phyloP scores from a whole-genome alignment of 2,329 filamentous ascomycete species.

The Nothomitra cinnamomea region DNA sequence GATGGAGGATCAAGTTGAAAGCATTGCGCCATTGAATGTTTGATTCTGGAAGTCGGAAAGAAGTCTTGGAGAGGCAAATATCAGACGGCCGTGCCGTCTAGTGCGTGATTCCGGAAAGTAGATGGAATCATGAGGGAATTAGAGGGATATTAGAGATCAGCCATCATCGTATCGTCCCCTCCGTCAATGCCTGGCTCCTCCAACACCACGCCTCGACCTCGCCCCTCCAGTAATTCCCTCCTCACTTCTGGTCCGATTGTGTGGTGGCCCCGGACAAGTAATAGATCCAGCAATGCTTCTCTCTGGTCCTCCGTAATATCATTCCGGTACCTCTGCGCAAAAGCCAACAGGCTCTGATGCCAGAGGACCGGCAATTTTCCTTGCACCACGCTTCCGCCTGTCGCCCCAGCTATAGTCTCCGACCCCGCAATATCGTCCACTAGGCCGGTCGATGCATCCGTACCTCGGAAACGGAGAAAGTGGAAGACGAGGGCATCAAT shows the following conservation, averaged over 20 bases:
- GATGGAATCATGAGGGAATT: no score
- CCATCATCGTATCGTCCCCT: slow-evolving; percentile 82
- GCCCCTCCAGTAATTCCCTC: slow-evolving; percentile 71
- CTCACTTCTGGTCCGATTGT: slow-evolving; percentile 83
- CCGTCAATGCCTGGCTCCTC: slow-evolving; percentile 46
- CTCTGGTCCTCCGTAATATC: slow-evolving; percentile 92
- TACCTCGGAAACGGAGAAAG: slow-evolving; percentile 73
- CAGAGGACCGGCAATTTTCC: slow-evolving; percentile 75
- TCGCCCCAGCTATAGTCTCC: slow-evolving; percentile 20
- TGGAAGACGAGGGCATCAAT: slow-evolving; percentile 93
- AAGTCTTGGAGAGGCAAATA: no score
- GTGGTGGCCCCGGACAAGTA: slow-evolving; percentile 70
- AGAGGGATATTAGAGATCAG: slow-evolving; percentile 23
- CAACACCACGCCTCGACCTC: slow-evolving; percentile 61
- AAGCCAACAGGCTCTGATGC: slow-evolving; percentile 85
- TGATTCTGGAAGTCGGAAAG: no score
- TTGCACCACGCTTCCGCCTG: slow-evolving; percentile 32
- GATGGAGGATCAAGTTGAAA: no score
- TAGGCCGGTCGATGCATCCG: slow-evolving; percentile 40
- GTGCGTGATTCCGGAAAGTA: no score
- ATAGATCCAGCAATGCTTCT: slow-evolving; percentile 74
- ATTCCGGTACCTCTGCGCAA: slow-evolving; percentile 86
- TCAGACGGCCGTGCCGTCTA: no score
- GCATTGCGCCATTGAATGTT: no score
- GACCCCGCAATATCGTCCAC: slow-evolving; percentile 39